Base-by-base conservation (phyloP, 495 filamentous ascomycete genomes). In the Penicillium silybi region DNA sequence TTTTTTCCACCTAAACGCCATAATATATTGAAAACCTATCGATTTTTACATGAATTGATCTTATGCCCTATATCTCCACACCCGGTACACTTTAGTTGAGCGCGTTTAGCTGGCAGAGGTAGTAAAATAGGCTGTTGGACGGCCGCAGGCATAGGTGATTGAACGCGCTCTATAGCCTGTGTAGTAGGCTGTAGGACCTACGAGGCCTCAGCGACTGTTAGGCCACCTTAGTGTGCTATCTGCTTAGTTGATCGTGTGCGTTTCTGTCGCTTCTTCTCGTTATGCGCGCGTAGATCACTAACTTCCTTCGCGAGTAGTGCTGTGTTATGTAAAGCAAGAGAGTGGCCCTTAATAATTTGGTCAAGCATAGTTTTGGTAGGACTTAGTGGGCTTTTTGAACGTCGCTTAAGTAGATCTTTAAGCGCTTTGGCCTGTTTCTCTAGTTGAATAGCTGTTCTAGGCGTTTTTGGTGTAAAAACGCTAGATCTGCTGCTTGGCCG, bases 391-490 rank as follows among this genome's bases (percentile, higher is more conserved):
- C 51, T 53, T 22, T 42, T 37, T 19, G 27, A 53, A 17, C 44
- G 37, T 16, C 32, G 38, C n/a, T 17, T 47, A 32, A 53, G 37
- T 23, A 48, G 27, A 18, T 46, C 23, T 35, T 48, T 53, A 9
- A 47, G 23, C 39, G 35, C 20, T 18, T 43, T 47, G 23, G 44
- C 42, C 47, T 47, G 27, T 35, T 47, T 53, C 37, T 51, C 13
- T 50, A 50, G 15, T 18, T 56, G 47, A 32, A 56, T 11, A 1
- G 26, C 41, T 6, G 32, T 56, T 13, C n/a, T 53, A 34, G 50
- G 46, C 20, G 45, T 45, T 45, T 53, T 48, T 53, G 41, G 48
- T 22, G 40, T 51, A 19, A 51, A 46, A n/a, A 43, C 23, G 40
- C 43, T 54, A 22, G 20, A 25, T 46, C 44, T 46, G 27, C 26